Evolutionary conservation across 2,329 filamentous ascomycete species (phyloP).

Genomic region (Hypoxylon rubiginosum): DNA sequence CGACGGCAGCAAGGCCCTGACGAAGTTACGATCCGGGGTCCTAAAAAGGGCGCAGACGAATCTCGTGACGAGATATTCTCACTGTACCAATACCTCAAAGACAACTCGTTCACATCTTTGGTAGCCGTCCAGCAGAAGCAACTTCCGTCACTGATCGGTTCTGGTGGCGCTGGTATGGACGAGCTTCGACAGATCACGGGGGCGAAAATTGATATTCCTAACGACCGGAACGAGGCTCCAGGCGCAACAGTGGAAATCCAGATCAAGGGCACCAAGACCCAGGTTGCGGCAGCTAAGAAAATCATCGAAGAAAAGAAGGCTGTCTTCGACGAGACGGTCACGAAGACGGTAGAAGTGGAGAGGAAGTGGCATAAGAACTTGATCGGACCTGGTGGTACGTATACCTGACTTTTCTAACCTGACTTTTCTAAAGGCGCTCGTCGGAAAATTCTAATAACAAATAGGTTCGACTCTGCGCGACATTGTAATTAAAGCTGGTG

Average conservation of each 20-base stretch:
- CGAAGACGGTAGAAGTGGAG: slow-evolving; percentile 88
- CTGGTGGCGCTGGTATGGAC: slow-evolving; percentile 91
- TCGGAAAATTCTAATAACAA: slow-evolving; percentile 55
- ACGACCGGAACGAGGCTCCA: slow-evolving; percentile 77
- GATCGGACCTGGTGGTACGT: slow-evolving; percentile 89
- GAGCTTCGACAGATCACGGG: slow-evolving; percentile 86
- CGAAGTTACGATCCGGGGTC: slow-evolving; percentile 91
- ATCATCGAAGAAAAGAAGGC: slow-evolving; percentile 87
- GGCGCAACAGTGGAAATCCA: slow-evolving; percentile 84
- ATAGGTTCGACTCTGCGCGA: slow-evolving; percentile 87
- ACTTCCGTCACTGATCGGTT: slow-evolving; percentile 92
- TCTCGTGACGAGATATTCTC: slow-evolving; percentile 92
- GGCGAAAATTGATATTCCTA: slow-evolving; percentile 92
- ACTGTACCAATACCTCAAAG: slow-evolving; percentile 88
- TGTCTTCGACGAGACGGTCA: slow-evolving; percentile 90
- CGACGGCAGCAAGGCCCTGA: slow-evolving; percentile 83
- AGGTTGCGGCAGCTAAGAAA: slow-evolving; percentile 93
- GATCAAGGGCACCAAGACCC: slow-evolving; percentile 91
- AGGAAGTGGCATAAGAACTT: slow-evolving; percentile 92
- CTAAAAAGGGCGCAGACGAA: slow-evolving; percentile 91
- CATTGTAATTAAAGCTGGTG: slow-evolving; percentile 89
- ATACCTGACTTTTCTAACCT: slow-evolving; percentile 10
- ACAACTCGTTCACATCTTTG: slow-evolving; percentile 84
- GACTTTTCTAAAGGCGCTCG: background rate
- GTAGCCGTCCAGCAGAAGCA: slow-evolving; percentile 92